Evolutionary conservation across 257 asterid species (phyloP).

Genomic region (Verbena officinalis): DNA sequence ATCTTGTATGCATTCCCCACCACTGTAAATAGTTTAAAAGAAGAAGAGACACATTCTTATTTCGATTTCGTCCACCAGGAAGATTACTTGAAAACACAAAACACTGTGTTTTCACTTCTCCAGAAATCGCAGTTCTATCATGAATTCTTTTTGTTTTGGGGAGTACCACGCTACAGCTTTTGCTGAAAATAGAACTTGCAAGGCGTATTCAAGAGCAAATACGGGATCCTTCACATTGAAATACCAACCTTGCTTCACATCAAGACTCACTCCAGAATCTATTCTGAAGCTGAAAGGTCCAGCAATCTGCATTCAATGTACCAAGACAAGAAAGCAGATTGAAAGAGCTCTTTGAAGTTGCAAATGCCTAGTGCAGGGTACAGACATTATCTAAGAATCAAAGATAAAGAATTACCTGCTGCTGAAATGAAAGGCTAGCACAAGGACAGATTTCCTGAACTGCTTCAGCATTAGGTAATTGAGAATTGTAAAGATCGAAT

Average conservation of each 20-base stretch:
- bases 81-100: not conserved
- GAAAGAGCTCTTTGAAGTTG: not conserved
- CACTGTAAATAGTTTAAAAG: no score
- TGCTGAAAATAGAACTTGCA: slow-evolving; percentile 85
- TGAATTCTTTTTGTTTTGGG: slow-evolving; percentile 70
- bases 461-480: slow-evolving; percentile 50
- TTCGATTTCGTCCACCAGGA: no score
- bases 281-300: slow-evolving; percentile 91
- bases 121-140: slow-evolving; percentile 78
- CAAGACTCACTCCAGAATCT: slow-evolving; percentile 61
- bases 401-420: slow-evolving; percentile 58
- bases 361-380: not conserved
- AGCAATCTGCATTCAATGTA: slow-evolving; percentile 60
- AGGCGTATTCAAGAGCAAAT: slow-evolving; percentile 71
- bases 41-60: no score
- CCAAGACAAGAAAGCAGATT: not conserved
- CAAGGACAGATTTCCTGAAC: slow-evolving; percentile 59
- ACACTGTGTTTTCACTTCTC: slow-evolving; percentile 45
- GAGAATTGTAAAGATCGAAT: slow-evolving; percentile 54
- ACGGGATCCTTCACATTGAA: slow-evolving; percentile 60
- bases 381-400: not conserved
- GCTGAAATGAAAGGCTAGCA: slow-evolving; percentile 75
- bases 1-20: no score
- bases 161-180: slow-evolving; percentile 93
- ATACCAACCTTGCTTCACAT: slow-evolving; percentile 48